Evolutionary conservation across 129 eudicot species (phyloP), one percentile per base, ranked within the genome.

Genomic region (Flaveria bidentis): DNA sequence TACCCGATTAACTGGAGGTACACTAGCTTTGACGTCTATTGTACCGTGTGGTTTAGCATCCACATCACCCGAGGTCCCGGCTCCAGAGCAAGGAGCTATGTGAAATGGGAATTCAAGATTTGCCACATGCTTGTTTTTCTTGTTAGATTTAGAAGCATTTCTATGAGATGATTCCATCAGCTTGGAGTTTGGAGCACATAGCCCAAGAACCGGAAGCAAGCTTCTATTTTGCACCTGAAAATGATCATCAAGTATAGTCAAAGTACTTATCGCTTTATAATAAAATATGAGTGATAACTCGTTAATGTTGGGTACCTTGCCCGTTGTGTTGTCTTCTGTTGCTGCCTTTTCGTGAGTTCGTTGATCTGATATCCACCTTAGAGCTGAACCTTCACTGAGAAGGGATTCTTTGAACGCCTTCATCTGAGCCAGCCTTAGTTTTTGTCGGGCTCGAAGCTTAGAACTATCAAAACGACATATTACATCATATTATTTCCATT

Each of bases 101-200:
- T 83, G 87, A 42, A 84, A 81, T 0, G 88, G 96, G 78, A 94
- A 89, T 2, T 85, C 97, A 6, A 83, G 74, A 47, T 84, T 87
- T 1, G 42, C 39, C 39, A 73, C 82, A 14, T 81, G 90, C 64
- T 81, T 84, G 60, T 28, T 77, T 47, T 87, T 87, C 76, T 81
- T 85, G 62, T 44, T 72, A 52, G 96, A 77, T 74, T 80, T 85
- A n/a, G 86, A 72, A 64, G 42, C 13, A 57, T 75, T 87, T 42
- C 84, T 83, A 62, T 85, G 91, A 26, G 78, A 57, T 25, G 73
- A 76, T 78, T 87, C 96, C 80, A 80, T 61, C 30, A 80, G 81
- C 57, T 71, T 81, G 50, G 99, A 88, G 84, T 94, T 94, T n/a
- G 99, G 99, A 44, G 99, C 99, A 82, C 90, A 87, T 20, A 91